Evolutionary conservation across 495 filamentous ascomycete genomes (phyloP).

Genomic region (Trichoderma virens): DNA sequence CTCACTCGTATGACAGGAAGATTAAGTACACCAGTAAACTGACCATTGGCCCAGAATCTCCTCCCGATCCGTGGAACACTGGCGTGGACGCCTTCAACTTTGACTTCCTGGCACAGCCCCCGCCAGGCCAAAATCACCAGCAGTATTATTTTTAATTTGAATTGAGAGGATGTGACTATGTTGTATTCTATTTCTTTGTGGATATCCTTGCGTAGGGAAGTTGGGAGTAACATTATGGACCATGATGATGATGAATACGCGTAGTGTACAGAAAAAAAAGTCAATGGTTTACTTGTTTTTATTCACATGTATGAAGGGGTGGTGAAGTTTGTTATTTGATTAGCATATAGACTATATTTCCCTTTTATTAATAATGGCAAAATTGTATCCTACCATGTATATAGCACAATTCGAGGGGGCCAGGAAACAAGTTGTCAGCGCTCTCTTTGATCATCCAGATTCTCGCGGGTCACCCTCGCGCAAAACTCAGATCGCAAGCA

Average conservation of each 20-base stretch:
- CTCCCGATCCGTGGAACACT: constrained; percentile 41
- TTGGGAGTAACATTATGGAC: no score
- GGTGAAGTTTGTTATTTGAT: neutral
- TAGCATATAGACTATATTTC: neutral
- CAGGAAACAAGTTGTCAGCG: constrained; percentile 34
- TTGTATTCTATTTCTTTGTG: neutral
- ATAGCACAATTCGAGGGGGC: neutral
- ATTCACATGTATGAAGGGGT: neutral
- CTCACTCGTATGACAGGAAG: no score
- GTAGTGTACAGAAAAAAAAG: no score
- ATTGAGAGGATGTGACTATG: neutral
- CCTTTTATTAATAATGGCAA: neutral
- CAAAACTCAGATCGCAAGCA: constrained; percentile 22
- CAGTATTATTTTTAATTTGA: constrained; percentile 38
- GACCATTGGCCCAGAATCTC: constrained; percentile 24
- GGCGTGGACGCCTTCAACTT: constrained; percentile 43
- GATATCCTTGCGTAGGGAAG: neutral
- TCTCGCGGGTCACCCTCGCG: constrained; percentile 17
- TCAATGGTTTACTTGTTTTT: neutral
- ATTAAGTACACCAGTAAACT: constrained; percentile 4
- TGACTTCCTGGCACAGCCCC: constrained; percentile 41
- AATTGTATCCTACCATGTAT: neutral
- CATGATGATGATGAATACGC: no score
- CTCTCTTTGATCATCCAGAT: constrained; percentile 46
- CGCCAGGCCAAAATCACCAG: constrained; percentile 40